Evolutionary conservation across 306 rosid species (phyloP).

Genomic region (Castanopsis chinensis): DNA sequence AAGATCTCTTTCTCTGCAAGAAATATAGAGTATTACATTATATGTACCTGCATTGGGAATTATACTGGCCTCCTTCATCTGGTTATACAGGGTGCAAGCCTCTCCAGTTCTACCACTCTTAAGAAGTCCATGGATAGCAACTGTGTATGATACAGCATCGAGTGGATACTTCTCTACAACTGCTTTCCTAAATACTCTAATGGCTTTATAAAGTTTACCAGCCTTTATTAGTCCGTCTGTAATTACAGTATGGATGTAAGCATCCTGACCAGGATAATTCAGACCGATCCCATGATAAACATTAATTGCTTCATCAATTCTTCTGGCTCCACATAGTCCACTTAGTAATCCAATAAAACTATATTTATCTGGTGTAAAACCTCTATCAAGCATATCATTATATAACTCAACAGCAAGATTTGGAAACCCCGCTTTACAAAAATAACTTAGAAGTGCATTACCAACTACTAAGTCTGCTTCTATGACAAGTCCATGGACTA

Average conservation of each 20-base stretch:
- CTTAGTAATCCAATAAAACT: constrained; percentile 51
- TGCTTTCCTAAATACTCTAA: constrained; percentile 34
- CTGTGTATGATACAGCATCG: constrained; percentile 45
- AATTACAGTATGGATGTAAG: constrained; percentile 55
- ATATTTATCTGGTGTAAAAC: constrained; percentile 58
- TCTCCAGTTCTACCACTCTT: constrained; percentile 51
- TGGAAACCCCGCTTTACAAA: constrained; percentile 41
- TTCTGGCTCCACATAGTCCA: constrained; percentile 53
- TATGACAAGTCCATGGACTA: constrained; percentile 23
- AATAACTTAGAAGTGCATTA: constrained; percentile 54
- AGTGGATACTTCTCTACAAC: constrained; percentile 34
- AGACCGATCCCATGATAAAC: constrained; percentile 42
- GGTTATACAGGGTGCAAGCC: constrained; percentile 41
- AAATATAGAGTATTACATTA: constrained; percentile 42
- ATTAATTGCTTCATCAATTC: constrained; percentile 49
- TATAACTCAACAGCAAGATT: constrained; percentile 41
- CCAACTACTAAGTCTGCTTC: constrained; percentile 54
- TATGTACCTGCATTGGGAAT: constrained; percentile 40
- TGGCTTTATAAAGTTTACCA: constrained; percentile 40
- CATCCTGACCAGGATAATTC: constrained; percentile 39
- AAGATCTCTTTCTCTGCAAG: constrained; percentile 38
- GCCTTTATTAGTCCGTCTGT: constrained; percentile 48
- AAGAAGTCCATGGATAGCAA: constrained; percentile 53
- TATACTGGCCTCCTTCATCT: constrained; percentile 53
- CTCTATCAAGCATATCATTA: constrained; percentile 42